Evolutionary conservation across 225 moss, liverwort and hornwort species (phyloP).

Genomic region (Straminergon stramineum): DNA sequence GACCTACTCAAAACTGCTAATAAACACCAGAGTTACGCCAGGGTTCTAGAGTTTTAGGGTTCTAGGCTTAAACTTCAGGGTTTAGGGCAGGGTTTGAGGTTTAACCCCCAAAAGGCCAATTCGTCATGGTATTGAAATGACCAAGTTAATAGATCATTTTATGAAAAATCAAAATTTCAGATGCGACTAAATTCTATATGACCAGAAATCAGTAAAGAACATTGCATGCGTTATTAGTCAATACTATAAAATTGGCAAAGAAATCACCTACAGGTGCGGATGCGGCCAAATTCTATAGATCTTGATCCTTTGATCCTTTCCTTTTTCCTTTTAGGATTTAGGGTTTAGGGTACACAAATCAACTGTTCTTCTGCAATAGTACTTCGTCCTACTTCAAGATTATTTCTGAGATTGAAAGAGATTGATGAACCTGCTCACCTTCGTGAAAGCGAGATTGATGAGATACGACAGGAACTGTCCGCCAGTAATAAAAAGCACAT

Average conservation of each 20-base stretch:
- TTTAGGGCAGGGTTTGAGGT: background rate
- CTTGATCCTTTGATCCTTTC: background rate
- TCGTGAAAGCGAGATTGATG: slow-evolving; percentile 73
- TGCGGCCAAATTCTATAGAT: no score
- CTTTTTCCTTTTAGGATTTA: no score
- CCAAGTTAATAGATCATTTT: background rate
- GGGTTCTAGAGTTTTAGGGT: background rate
- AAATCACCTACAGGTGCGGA: background rate
- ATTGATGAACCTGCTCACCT: slow-evolving; percentile 12
- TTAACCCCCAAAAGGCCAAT: background rate
- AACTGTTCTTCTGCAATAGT: background rate
- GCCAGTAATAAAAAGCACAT: slow-evolving; percentile 90
- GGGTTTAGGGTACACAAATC: background rate
- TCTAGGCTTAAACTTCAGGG: background rate
- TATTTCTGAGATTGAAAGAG: background rate
- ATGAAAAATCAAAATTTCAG: background rate
- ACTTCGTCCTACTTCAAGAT: background rate
- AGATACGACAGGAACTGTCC: slow-evolving; percentile 82
- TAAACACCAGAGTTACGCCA: background rate
- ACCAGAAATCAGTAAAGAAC: background rate
- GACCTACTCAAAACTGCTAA: background rate
- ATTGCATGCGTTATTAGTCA: background rate
- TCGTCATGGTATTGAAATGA: background rate
- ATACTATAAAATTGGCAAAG: background rate
- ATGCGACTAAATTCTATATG: background rate